Evolutionary conservation across 495 filamentous ascomycete species (phyloP), one percentile per base, ranked within the genome.

Genomic region (Aspergillus conjunctus): DNA sequence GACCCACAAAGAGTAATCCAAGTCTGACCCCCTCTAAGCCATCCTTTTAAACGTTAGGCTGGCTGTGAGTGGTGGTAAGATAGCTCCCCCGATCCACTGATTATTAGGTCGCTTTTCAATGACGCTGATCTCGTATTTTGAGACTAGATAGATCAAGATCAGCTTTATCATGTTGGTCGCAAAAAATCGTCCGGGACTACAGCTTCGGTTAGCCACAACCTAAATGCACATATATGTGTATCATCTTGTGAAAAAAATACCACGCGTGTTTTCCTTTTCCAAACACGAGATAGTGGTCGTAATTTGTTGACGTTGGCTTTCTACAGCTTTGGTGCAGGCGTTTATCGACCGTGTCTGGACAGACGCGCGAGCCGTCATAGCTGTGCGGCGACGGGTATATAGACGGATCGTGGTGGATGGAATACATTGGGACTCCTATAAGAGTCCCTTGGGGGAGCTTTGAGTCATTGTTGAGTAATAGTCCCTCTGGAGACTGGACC

Each of bases 361-460:
- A 45, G 43, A 45, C 14, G n/a, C 43, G 43, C 17, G 43, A 14
- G 17, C 11, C 7, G 7, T 45, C 43, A 45, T 45, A 45, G 17
- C 12, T 45, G 17, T 45, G 43, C 17, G 43, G 43, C 7, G 43
- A 45, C 1, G 43, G 43, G 43, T 45, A 45, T 45, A 45, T 45
- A 14, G 43, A 45, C 17, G 43, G 43, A 45, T 45, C 43, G 43
- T 45, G 43, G 43, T 45, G 43, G 17, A 45, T 45, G 43, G 43
- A 45, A 45, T 45, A 45, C 43, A 45, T 45, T 45, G 43, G 43
- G 7, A 45, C 43, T n/a, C 43, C 43, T 14, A 45, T 45, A 1
- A 45, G 43, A 45, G 43, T 45, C 43, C 43, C 43, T n/a, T 45
- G 43, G 4, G 43, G 43, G 43, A 45, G 43, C 43, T n/a, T 45